Evolutionary conservation across 2,329 filamentous ascomycete genomes (phyloP).

Genomic region (Scedosporium dehoogii): DNA sequence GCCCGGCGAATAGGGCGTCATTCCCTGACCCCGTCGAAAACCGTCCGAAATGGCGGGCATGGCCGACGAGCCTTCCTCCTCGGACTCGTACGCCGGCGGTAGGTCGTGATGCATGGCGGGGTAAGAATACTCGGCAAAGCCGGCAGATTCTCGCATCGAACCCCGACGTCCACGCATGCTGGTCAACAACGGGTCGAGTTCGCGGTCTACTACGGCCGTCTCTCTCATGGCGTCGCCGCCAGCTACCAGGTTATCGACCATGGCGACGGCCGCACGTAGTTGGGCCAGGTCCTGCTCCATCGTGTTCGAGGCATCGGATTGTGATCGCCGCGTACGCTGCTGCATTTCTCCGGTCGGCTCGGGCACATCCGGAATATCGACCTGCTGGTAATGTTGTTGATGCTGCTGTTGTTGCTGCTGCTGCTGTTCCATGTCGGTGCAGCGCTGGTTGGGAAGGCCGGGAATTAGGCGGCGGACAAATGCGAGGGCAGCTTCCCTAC

Average conservation of each 20-base stretch:
- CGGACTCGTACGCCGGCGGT: slow-evolving; percentile 9
- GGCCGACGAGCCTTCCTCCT: slow-evolving; percentile 2
- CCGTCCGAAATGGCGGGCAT: slow-evolving; percentile 31
- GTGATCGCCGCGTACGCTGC: slow-evolving; percentile 6
- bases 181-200: background rate
- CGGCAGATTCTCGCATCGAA: background rate
- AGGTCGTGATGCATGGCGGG: slow-evolving; percentile 7
- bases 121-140: slow-evolving; percentile 7
- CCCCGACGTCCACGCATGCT: background rate
- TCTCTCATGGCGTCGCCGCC: slow-evolving; percentile 25
- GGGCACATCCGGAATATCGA: background rate
- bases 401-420: background rate
- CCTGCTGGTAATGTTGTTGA: background rate
- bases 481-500: slow-evolving; percentile 14
- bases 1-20: slow-evolving; percentile 16
- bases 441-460: slow-evolving; percentile 20
- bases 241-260: slow-evolving; percentile 35
- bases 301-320: slow-evolving; percentile 17
- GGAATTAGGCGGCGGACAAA: slow-evolving; percentile 21
- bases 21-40: slow-evolving; percentile 27
- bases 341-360: background rate
- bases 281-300: slow-evolving; percentile 40
- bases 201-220: slow-evolving; percentile 11
- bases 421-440: slow-evolving; percentile 26
- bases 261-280: slow-evolving; percentile 33